Evolutionary conservation across 2,329 filamentous ascomycete species (phyloP), one percentile per base, ranked within the genome.

Genomic region (Huntiella omanensis): DNA sequence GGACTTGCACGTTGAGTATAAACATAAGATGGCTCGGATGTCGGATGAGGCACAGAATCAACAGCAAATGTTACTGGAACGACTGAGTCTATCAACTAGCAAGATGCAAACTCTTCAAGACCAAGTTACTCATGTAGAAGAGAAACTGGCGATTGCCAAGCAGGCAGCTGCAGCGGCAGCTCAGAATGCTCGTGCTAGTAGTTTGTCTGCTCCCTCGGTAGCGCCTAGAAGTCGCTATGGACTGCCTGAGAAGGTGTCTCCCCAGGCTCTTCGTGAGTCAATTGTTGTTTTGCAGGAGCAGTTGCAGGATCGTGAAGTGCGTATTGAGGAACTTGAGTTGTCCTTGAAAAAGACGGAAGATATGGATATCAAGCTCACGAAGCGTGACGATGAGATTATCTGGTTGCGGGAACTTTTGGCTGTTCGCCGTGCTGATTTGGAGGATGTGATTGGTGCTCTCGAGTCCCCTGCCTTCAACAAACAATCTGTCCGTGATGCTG

Each of bases 221-320:
- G 40, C 22, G 12, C 61, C 51, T 19, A 40, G 16, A 40, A 19
- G 6, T 15, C 33, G 13, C 3, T 28, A 28, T 28, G 69, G 71
- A 16, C 62, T 77, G 3, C 82, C 84, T 0, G 85, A 91, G 59
- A 93, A 82, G 68, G 84, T 95, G 49, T 95, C 88, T 2, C 84
- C 87, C 1, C 88, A 96, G 62, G 91, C 91, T 5, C 73, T 98
- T 32, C 81, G 91, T 28, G 91, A 98, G 62, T 94, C 87, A 1
- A 95, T 98, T 57, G 78, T 93, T 63, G 91, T 95, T 13, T 69
- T 98, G 19, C 91, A 98, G 63, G 88, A 96, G 60, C 91, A 98
- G 61, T 71, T 98, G 5, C 91, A 96, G 60, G 85, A 91, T 55
- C 86, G 91, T 45, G 91, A 98, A 64, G 73, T 80, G 50, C 79